Percentiles rank a stretch among this genome's conserved stretches.
Conservation (phyloP, 768 basidiomycete genomes). For the Erythrobasidium yunnanense region DNA sequence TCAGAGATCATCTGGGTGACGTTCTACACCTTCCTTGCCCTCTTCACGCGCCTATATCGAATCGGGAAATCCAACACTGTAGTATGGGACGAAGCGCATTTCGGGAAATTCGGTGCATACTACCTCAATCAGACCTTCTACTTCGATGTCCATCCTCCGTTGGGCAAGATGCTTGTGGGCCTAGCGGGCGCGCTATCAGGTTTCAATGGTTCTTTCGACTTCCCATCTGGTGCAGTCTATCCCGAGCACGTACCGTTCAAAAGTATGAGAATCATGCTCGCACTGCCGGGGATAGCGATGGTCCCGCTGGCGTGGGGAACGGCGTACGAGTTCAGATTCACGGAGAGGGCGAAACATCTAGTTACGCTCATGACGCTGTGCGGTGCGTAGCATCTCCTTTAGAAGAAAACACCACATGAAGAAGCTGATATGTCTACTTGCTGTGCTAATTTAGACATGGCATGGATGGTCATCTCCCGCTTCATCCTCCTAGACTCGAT, state of each 20-base stretch:
- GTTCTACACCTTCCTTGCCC: slow-evolving; percentile 81
- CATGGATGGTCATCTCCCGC: slow-evolving; percentile 90
- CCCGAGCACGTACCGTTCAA: slow-evolving; percentile 77
- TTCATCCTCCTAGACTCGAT: slow-evolving; percentile 97
- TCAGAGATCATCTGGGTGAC: slow-evolving; percentile 48
- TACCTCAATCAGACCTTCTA: slow-evolving; percentile 99
- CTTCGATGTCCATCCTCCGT: slow-evolving; percentile 96
- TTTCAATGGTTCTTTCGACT: slow-evolving; percentile 83
- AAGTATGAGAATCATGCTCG: slow-evolving; percentile 88
- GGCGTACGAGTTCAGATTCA: slow-evolving; percentile 85
- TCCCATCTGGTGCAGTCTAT: slow-evolving; percentile 80
- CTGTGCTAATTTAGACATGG: slow-evolving; percentile 56
- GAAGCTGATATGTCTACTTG: too few relatives aligned
- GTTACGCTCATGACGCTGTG: slow-evolving; percentile 86
- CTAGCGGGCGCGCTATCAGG: slow-evolving; percentile 81
- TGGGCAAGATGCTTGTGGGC: slow-evolving; percentile 98
- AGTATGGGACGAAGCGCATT: slow-evolving; percentile 99
- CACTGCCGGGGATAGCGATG: slow-evolving; percentile 85
- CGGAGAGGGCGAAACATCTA: slow-evolving; percentile 73
- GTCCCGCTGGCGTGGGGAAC: slow-evolving; percentile 97
- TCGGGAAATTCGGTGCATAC: slow-evolving; percentile 89
- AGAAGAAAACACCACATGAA: too few relatives aligned
- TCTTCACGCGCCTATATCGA: slow-evolving; percentile 87
- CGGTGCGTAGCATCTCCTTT: slow-evolving; percentile 59
- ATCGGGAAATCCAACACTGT: slow-evolving; percentile 78